Percentiles rank a stretch among this genome's conserved stretches.
phyloP scores from a whole-genome alignment of 257 asterid genomes.

The Solanum arcanum region DNA sequence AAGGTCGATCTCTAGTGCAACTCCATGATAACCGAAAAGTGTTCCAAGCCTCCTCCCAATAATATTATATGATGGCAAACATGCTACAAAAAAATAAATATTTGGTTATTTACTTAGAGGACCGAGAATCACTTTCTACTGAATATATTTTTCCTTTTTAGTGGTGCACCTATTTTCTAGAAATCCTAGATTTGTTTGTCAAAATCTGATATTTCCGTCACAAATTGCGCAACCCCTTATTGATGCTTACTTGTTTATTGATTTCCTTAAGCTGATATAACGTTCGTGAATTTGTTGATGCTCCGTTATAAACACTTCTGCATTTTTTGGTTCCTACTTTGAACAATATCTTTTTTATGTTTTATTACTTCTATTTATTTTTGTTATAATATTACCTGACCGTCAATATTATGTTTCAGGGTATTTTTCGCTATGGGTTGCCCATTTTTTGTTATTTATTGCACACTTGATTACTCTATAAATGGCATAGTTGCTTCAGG shows the following conservation, averaged over 20 bases:
- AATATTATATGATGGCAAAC: neutral
- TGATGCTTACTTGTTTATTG: neutral
- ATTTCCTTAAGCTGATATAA: too few species aligned
- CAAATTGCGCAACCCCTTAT: neutral
- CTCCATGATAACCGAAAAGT: neutral
- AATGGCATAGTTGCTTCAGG: neutral
- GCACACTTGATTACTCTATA: neutral
- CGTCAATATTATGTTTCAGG: neutral
- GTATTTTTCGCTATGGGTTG: neutral
- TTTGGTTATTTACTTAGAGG: neutral
- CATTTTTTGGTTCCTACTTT: too few species aligned
- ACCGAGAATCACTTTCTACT: neutral
- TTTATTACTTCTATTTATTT: too few species aligned
- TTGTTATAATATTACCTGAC: neutral
- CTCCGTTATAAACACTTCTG: too few species aligned
- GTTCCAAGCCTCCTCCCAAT: neutral
- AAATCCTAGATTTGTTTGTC: neutral
- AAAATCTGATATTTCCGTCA: neutral
- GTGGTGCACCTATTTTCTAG: neutral
- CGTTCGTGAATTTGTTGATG: too few species aligned
- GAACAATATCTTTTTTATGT: too few species aligned
- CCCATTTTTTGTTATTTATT: neutral
- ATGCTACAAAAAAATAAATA: neutral
- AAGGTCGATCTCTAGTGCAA: neutral
- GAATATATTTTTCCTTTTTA: too few species aligned